Evolutionary conservation across 495 filamentous ascomycete species (phyloP), one percentile per base, ranked within the genome.

Genomic region (Annulohypoxylon stygium): DNA sequence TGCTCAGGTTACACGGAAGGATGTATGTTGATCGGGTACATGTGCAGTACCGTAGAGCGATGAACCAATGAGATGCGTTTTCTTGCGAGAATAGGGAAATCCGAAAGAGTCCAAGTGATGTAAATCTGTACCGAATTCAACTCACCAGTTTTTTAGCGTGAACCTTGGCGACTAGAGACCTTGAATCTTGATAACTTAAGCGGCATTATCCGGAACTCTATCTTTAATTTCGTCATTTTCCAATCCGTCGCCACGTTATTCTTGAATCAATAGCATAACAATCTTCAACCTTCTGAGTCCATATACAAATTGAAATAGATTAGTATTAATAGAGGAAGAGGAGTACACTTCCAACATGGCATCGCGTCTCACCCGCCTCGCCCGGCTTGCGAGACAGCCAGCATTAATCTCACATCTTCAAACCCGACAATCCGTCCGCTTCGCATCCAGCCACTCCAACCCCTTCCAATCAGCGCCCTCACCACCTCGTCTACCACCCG

Each of bases 401-500:
- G 10, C 26, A 26, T 11, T n/a, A 37, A 1, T 57, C 26, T 10
- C 39, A 33, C 3, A 14, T 16, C 0, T 47, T 10, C 65, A 33
- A 23, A 34, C 8, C 30, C 55, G n/a, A 14, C 54, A 60, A 50
- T 36, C 45, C 37, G 45, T 78, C 78, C 62, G 74, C 71, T 53
- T 10, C 75, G 67, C 47, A 63, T 76, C 68, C 55, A 75, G 59
- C 71, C 57, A 25, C 72, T 14, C 73, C 77, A 84, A 78, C 73
- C 81, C 75, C 75, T 80, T 82, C 76, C 69, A 81, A 69, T 54
- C 61, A 70, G 71, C 84, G 8, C 94, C 95, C 16, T 83, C 95
- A 4, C 95, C 95, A 7, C 94, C 92, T 0, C 91, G 92, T 12
- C 91, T 98, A 3, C 92, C 95, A 3, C 89, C 93, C 69, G 90